Evolutionary conservation across 176 grass and related monocot species (phyloP), one percentile per base, ranked within the genome.

Genomic region (Bonia amplexicaulis): DNA sequence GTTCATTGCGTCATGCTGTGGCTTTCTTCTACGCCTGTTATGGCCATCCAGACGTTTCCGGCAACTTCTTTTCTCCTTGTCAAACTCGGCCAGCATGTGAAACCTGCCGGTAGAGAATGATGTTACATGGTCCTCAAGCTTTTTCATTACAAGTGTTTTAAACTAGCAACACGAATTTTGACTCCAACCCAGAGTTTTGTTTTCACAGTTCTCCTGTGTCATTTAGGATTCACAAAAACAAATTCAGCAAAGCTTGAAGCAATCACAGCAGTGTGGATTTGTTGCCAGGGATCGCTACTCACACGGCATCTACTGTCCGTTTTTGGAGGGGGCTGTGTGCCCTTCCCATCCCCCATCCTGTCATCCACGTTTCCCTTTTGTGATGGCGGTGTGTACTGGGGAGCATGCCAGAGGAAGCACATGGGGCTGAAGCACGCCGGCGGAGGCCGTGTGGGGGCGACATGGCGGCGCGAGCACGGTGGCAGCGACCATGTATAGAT

Each of bases 1-100:
- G 79, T 92, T 94, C 19, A 80, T 59, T 25, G 75, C 22, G 31
- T 89, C 90, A 59, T 89, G 80, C 71, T 89, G 90, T 74, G 92
- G 92, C 52, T 97, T 97, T 69, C 92, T 97, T 81, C 92, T 83
- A 53, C 92, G 94, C 57, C 92, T 87, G 69, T 97, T 97, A 82
- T 97, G 92, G 19, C 90, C 90, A 65, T 94, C 92, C 64, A 97
- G 75, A 39, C 94, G 89, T 58, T 97, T 97, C 60, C 94, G 79
- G 17, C 94, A 97, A 84, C 94, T 97, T 84, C 90, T 82, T 84
- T 97, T 97, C 33, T 86, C 88, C 68, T 97, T 88, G 15, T 97
- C 94, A 60, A 97, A 97, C 64, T 97, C 92, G 0, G 80, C 57
- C 12, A 97, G 75, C 77, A 90, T 90, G 80, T 97, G 94, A 85